phyloP scores from a whole-genome alignment of 2,329 filamentous ascomycete genomes.

The Ascochyta viciae-villosae region DNA sequence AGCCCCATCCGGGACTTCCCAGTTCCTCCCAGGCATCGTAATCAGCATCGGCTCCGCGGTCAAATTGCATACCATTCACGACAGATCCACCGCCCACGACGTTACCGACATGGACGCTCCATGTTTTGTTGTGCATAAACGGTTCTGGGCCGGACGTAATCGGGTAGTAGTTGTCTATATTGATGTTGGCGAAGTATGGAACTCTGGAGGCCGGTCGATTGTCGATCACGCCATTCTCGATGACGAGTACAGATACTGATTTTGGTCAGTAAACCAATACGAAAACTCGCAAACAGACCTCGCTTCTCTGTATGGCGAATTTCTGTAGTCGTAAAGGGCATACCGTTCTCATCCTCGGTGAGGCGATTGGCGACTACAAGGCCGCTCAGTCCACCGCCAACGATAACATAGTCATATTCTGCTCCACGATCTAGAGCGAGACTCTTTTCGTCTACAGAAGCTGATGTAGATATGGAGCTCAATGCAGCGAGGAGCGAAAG shows the following conservation, averaged over 20 bases:
- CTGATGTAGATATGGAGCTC: too few species aligned
- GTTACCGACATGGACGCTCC: conserved; percentile 27
- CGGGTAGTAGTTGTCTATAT: conserved; percentile 18
- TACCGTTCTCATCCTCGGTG: conserved; percentile 19
- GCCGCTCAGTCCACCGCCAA: conserved; percentile 30
- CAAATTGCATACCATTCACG: conserved; percentile 46
- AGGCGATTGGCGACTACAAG: conserved; percentile 29
- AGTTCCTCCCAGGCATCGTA: conserved; percentile 63
- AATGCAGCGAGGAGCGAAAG: too few species aligned
- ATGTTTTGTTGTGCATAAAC: conserved; percentile 31
- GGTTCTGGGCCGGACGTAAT: conserved; percentile 26
- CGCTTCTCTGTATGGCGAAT: too few species aligned
- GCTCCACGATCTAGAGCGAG: too few species aligned
- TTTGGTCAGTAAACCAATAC: neutral
- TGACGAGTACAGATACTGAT: conserved; percentile 23
- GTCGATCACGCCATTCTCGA: conserved; percentile 25
- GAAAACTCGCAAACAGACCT: too few species aligned
- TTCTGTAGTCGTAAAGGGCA: neutral
- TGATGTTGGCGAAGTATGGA: conserved; percentile 20
- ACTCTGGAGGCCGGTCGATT: conserved; percentile 14
- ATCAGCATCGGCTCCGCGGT: conserved; percentile 38
- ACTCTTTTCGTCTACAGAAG: too few species aligned
- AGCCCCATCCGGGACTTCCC: conserved; percentile 65
- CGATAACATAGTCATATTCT: conserved; percentile 30
- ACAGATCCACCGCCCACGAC: conserved; percentile 44